phyloP scores from a whole-genome alignment of 1,284 basidiomycete genomes.

The Golubevia sp. region DNA sequence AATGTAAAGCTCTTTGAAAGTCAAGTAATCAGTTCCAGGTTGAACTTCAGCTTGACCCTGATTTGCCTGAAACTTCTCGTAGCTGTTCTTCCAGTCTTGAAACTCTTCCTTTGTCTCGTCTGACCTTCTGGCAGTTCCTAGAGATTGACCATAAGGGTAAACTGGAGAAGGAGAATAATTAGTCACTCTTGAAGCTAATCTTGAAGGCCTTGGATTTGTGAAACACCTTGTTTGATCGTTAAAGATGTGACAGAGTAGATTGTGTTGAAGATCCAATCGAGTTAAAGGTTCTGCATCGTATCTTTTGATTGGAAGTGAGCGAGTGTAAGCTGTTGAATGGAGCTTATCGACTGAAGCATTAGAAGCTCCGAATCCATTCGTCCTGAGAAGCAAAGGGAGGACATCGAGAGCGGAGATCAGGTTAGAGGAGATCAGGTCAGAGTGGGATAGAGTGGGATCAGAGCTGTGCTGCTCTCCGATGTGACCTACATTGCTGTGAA shows the following conservation, averaged over 20 bases:
- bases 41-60: conserved; percentile 12
- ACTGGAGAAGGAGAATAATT: conserved; percentile 24
- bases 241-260: conserved; percentile 79
- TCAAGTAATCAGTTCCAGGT: conserved; percentile 55
- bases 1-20: conserved; percentile 83
- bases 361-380: neutral
- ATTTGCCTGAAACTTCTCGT: conserved; percentile 7
- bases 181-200: conserved; percentile 12
- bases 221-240: conserved; percentile 73
- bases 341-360: neutral
- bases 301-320: conserved; percentile 56
- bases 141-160: conserved; percentile 50
- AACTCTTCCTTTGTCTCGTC: conserved; percentile 42
- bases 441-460: no score
- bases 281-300: conserved; percentile 53
- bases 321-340: conserved; percentile 7
- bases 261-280: conserved; percentile 75
- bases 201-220: conserved; percentile 66
- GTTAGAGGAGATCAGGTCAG: no score
- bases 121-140: conserved; percentile 34
- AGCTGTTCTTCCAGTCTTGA: conserved; percentile 22
- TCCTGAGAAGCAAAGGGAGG: no score
- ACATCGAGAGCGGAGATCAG: no score
- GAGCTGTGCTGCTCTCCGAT: no score
- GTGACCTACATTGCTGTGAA: no score